These are phyloP conservation scores for Globisporangium takayamanum DNA, from an alignment of 352 stramenopile genomes.

Conservation along the genomic window DNA sequence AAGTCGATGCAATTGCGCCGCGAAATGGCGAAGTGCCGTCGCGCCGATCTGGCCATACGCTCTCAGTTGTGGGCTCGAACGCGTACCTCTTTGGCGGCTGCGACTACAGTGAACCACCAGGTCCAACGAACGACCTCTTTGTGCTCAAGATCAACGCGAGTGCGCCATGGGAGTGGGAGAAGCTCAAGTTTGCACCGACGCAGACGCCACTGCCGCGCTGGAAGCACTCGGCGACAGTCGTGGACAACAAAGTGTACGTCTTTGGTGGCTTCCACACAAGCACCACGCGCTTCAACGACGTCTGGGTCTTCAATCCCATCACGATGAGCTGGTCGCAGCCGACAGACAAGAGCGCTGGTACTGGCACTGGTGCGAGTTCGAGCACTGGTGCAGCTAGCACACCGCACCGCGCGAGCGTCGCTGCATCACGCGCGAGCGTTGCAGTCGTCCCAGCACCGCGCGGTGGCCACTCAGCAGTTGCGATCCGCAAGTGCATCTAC, in stretches of 20 bases:
- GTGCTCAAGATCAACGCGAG: slow-evolving; percentile 86
- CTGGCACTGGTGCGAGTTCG: slow-evolving; percentile 12
- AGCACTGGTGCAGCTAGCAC: slow-evolving; percentile 46
- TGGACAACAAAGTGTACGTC: slow-evolving; percentile 88
- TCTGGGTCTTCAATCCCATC: slow-evolving; percentile 95
- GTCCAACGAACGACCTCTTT: slow-evolving; percentile 91
- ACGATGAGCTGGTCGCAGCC: slow-evolving; percentile 89
- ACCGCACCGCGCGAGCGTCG: slow-evolving; percentile 14
- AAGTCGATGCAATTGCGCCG: slow-evolving; percentile 35
- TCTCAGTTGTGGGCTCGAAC: slow-evolving; percentile 86
- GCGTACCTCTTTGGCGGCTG: slow-evolving; percentile 93
- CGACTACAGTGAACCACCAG: slow-evolving; percentile 81
- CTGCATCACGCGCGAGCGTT: slow-evolving; percentile 15
- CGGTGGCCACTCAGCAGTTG: slow-evolving; percentile 85
- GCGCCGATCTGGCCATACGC: slow-evolving; percentile 90
- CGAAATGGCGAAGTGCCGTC: slow-evolving; percentile 83
- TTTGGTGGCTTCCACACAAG: slow-evolving; percentile 93
- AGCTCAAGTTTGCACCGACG: slow-evolving; percentile 32
- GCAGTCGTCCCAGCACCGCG: slow-evolving; percentile 64
- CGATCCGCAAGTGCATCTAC: slow-evolving; percentile 82
- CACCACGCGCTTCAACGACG: slow-evolving; percentile 89
- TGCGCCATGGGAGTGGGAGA: slow-evolving; percentile 67
- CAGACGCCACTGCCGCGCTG: slow-evolving; percentile 53
- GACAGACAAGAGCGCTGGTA: slow-evolving; percentile 32
- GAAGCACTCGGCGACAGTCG: slow-evolving; percentile 89